Conservation (phyloP, 768 basidiomycete species). For the Pisolithus orientalis region DNA sequence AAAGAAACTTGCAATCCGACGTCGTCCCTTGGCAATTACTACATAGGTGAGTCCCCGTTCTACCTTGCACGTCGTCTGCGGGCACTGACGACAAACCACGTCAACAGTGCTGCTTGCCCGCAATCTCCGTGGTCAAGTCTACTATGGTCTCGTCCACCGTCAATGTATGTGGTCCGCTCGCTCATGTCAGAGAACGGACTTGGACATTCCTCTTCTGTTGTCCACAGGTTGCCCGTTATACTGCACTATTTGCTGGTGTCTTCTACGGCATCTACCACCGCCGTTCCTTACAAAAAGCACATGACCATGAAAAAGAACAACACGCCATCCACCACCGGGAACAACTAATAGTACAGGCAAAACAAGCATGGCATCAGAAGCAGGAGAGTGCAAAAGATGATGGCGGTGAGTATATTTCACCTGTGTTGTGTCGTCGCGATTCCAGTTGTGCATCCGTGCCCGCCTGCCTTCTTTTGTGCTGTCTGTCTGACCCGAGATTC, state of each 20-base stretch:
- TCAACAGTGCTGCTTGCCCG: constrained; percentile 8
- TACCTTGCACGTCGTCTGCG: neutral
- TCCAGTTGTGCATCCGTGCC: neutral
- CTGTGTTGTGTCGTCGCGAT: neutral
- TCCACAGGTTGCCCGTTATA: constrained; percentile 84
- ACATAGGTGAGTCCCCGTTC: constrained; percentile 5
- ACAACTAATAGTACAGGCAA: constrained; percentile 76
- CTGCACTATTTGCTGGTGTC: constrained; percentile 81
- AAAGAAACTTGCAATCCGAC: constrained; percentile 4
- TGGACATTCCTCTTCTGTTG: constrained; percentile 3
- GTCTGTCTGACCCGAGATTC: constrained; percentile 7
- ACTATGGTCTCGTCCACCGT: constrained; percentile 69
- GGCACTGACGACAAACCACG: constrained; percentile 1
- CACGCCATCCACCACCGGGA: constrained; percentile 69
- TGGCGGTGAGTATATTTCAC: constrained; percentile 43
- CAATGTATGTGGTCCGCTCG: constrained; percentile 48
- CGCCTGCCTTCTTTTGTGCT: neutral
- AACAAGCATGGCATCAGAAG: constrained; percentile 86
- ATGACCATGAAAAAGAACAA: constrained; percentile 71
- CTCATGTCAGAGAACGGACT: neutral
- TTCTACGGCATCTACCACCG: constrained; percentile 91
- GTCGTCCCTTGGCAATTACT: constrained; percentile 1
- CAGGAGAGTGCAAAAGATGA: constrained; percentile 46
- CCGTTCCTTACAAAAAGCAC: constrained; percentile 76
- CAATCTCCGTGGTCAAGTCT: constrained; percentile 9